Percentiles rank a stretch among this genome's conserved stretches.
Evolutionary conservation across 345 rosid species (phyloP).

Genomic region (Kernera saxatilis): DNA sequence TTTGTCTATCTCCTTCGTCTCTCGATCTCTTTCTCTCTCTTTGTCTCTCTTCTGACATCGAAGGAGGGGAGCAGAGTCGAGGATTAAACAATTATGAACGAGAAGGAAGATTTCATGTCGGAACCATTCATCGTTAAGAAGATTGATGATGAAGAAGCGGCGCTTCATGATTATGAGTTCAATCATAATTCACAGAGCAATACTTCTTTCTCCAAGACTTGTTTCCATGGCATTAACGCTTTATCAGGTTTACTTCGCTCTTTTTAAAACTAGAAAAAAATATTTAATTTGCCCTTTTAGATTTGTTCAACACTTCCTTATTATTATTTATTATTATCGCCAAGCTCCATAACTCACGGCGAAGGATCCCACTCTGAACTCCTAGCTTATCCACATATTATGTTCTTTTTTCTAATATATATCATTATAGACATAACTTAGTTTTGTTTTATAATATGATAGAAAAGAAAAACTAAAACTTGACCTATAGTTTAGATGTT

Average conservation of each 20-base stretch:
- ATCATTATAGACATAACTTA: not conserved
- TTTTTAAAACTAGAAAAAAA: too few relatives aligned
- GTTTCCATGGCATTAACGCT: conserved; percentile 62
- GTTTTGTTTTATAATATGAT: too few relatives aligned
- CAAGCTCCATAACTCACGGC: conserved; percentile 3
- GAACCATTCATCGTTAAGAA: conserved; percentile 29
- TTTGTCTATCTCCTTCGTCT: not conserved
- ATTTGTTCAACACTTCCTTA: not conserved
- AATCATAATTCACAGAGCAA: conserved; percentile 16
- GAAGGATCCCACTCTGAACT: not conserved
- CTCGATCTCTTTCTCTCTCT: not conserved
- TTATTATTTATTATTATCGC: conserved; percentile 23
- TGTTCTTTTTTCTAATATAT: not conserved
- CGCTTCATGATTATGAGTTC: not conserved
- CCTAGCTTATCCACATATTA: conserved; percentile 16
- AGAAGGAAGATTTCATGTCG: conserved; percentile 1
- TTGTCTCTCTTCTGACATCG: not conserved
- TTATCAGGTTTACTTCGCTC: conserved; percentile 47
- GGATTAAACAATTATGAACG: conserved; percentile 13
- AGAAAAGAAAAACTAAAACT: not conserved
- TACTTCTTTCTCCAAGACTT: conserved; percentile 48
- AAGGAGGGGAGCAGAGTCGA: not conserved
- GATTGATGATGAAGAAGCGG: conserved; percentile 32
- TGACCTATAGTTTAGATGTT: too few relatives aligned
- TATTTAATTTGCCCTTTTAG: not conserved